Percentiles rank a stretch among this genome's conserved stretches.
Evolutionary conservation across 129 eudicot species (phyloP).

Genomic region (sunflower (Helianthus annuus)): DNA sequence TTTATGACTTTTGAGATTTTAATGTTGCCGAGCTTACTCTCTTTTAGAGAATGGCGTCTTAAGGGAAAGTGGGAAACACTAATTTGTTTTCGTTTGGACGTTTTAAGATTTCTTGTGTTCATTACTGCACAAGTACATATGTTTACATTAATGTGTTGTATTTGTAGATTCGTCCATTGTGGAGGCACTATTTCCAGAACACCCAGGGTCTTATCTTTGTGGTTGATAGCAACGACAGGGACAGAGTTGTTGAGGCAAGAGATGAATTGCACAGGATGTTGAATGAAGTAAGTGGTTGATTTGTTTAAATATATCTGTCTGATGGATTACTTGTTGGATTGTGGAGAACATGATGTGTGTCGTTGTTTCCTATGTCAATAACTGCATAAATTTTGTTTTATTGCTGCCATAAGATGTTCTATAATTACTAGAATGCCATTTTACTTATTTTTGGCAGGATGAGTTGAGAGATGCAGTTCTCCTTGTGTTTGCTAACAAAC

Average conservation of each 20-base stretch:
- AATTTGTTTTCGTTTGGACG: background rate
- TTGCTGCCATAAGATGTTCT: background rate
- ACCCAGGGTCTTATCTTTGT: slow-evolving; percentile 85
- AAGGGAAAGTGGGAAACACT: background rate
- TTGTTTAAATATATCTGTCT: background rate
- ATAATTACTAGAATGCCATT: background rate
- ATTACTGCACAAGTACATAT: background rate
- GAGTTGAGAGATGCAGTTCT: slow-evolving; percentile 80
- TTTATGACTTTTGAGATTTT: slow-evolving; percentile 9
- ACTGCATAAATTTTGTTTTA: background rate
- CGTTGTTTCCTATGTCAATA: background rate
- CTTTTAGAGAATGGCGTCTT: background rate
- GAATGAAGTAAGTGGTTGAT: slow-evolving; percentile 57
- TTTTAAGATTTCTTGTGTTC: background rate
- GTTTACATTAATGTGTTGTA: background rate
- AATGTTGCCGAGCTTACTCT: background rate
- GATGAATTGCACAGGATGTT: slow-evolving; percentile 87
- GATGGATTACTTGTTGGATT: slow-evolving; percentile 3
- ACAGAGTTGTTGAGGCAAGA: slow-evolving; percentile 80
- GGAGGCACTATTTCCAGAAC: slow-evolving; percentile 89
- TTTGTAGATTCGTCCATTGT: slow-evolving; percentile 77
- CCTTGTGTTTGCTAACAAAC: slow-evolving; percentile 77
- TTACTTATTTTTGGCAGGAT: slow-evolving; percentile 43
- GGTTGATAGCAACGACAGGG: slow-evolving; percentile 86
- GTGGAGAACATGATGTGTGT: slow-evolving; percentile 3